Base-by-base conservation (phyloP, 73 alveolate species). In the Symbiodinium pilosum region DNA sequence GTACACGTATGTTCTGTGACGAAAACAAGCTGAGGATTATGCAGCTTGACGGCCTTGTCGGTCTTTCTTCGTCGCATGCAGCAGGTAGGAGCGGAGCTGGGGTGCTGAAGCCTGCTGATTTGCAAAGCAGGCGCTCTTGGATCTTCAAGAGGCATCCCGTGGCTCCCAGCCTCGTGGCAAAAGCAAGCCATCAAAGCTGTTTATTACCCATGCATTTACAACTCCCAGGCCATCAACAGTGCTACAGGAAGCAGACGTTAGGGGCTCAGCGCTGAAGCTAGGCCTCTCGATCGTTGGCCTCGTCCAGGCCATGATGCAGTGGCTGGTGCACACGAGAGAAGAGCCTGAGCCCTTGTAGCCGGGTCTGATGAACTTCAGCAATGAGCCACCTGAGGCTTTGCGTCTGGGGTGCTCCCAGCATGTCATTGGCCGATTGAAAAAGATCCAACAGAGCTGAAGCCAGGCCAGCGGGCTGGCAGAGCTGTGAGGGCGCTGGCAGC, bases 381-480 rank as follows among this genome's bases (percentile, higher is more conserved):
- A 4, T 34, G 11, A 16, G 28, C 30, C 77, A n/a, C 12, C 41
- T 34, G 43, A 87, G 94, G 94, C 94, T 87, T 38, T 87, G 94
- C 56, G 21, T 87, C 68, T 87, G 94, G 94, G 94, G 94, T 43
- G 34, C 56, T 39, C 42, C 94, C 43, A 59, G 39, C 94, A 36
- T 30, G 24, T 40, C 43, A 43, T 20, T 83, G 28, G 38, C 21
- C 11, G 38, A 43, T 20, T 75, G 18, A 51, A 16, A 1, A 52
- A 44, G 8, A n/a, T n/a, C n/a, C n/a, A n/a, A n/a, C n/a, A n/a
- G n/a, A n/a, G 40, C n/a, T 84, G 18, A 3, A 14, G 94, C 94
- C 94, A 87, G 94, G 94, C 51, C 94, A 87, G 41, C 94, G 94
- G 24, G 94, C 94, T 38, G 94, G 94, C 42, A 43, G 94, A 12